phyloP scores from a whole-genome alignment of 345 rosid species.

The Gynandropsis gynandra region DNA sequence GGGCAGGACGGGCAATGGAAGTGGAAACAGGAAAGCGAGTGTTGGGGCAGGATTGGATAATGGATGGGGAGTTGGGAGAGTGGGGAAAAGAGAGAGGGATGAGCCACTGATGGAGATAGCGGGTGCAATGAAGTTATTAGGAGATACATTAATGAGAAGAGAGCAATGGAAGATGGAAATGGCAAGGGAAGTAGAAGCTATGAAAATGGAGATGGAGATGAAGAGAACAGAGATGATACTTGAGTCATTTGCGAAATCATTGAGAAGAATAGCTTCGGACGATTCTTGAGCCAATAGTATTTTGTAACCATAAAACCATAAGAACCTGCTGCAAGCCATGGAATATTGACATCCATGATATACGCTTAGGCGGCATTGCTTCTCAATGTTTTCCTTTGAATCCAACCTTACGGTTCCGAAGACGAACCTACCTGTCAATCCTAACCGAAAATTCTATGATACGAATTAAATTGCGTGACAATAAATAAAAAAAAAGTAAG shows the following conservation, averaged over 20 bases:
- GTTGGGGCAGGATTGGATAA: constrained; percentile 25
- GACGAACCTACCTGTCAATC: no score
- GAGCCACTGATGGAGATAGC: constrained; percentile 72
- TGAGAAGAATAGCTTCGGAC: constrained; percentile 21
- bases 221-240: constrained; percentile 80
- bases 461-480: no score
- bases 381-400: no score
- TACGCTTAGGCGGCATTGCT: no score
- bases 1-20: constrained; percentile 1
- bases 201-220: constrained; percentile 93
- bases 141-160: constrained; percentile 73
- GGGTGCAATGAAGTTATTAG: constrained; percentile 67
- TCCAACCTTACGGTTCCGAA: no score
- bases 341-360: no score
- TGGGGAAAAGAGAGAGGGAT: constrained; percentile 18
- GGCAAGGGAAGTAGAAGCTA: constrained; percentile 72
- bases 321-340: no score
- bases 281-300: no score
- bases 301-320: no score
- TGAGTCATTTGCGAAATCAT: constrained; percentile 62
- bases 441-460: no score
- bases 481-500: no score
- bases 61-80: constrained; percentile 36
- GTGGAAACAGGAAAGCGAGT: constrained; percentile 19
- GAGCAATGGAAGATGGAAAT: constrained; percentile 92